Evolutionary conservation across 345 rosid genomes (phyloP), one percentile per base, ranked within the genome.

Genomic region (Corchorus olitorius): DNA sequence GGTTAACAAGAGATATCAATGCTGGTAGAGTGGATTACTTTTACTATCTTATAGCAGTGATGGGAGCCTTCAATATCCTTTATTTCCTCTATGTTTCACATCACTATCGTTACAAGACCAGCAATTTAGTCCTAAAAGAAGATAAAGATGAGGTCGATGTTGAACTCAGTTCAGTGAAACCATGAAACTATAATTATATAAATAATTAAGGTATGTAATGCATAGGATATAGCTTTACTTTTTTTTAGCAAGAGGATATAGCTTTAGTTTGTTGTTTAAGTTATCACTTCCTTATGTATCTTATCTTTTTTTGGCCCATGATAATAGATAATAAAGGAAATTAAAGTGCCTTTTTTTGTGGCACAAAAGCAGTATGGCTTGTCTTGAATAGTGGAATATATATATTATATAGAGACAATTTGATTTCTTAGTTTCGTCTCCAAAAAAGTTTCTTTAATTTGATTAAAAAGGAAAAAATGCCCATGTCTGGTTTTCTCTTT

Each of bases 11-110:
- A 12, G 81, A 92, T 64, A 73, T 90, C 16, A 73, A 92, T 41
- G 82, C 49, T 3, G 91, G 91, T 11, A 86, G 80, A 72, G 20
- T 92, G 80, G 97, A 89, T 73, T 87, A 88, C 75, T 86, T 83
- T 81, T 92, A 86, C 85, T 84, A 76, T 37, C 22, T 88, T 45
- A 16, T 89, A 34, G 94, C 94, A 5, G 91, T 74, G 20, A 46
- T 92, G 72, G 87, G 88, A 13, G 70, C 68, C 37, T 5, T 83
- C 55, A 90, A 92, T 77, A 85, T 84, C 7, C 11, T 83, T 17
- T 88, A 89, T 74, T 89, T 86, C 79, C 76, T 83, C 66, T 83
- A 77, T 70, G 78, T 84, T 72, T 87, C 93, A 1, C 45, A 45
- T 8, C 75, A 72, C 17, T 90, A 88, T 79, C 82, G 73, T 16